These are phyloP conservation scores for Piper longum DNA, from an alignment of 164 flowering plant species.

Conservation along the genomic window DNA sequence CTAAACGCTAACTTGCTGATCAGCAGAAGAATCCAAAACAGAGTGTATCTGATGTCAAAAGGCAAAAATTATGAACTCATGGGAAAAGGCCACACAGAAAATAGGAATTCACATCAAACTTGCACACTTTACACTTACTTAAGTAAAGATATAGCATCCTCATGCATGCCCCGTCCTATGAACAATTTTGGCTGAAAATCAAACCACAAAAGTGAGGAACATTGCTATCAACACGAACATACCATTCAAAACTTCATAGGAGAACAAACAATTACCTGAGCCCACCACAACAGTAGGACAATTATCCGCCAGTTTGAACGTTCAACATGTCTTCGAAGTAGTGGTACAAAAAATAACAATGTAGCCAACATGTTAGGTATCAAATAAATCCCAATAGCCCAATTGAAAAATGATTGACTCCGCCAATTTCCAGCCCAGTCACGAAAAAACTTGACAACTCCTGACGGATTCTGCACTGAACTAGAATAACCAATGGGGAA, in stretches of 20 bases:
- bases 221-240: background rate
- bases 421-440: conserved; percentile 53
- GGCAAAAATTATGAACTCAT: conserved; percentile 1
- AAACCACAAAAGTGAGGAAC: conserved; percentile 1
- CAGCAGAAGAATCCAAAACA: conserved; percentile 83
- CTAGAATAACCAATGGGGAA: conserved; percentile 71
- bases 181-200: conserved; percentile 72
- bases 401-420: conserved; percentile 48
- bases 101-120: background rate
- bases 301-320: conserved; percentile 67
- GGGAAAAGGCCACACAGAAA: background rate
- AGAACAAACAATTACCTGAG: conserved; percentile 55
- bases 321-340: conserved; percentile 64
- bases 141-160: conserved; percentile 65
- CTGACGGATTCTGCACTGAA: conserved; percentile 62
- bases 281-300: conserved; percentile 83
- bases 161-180: conserved; percentile 98
- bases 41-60: conserved; percentile 48
- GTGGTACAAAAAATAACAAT: conserved; percentile 63
- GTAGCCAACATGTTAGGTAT: conserved; percentile 70
- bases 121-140: conserved; percentile 42
- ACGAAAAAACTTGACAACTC: conserved; percentile 57
- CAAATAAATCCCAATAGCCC: conserved; percentile 63
- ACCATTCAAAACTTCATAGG: background rate
- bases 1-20: conserved; percentile 91